Evolutionary conservation across 2,329 filamentous ascomycete genomes (phyloP).

Genomic region (Purpureocillium takamizusanense): DNA sequence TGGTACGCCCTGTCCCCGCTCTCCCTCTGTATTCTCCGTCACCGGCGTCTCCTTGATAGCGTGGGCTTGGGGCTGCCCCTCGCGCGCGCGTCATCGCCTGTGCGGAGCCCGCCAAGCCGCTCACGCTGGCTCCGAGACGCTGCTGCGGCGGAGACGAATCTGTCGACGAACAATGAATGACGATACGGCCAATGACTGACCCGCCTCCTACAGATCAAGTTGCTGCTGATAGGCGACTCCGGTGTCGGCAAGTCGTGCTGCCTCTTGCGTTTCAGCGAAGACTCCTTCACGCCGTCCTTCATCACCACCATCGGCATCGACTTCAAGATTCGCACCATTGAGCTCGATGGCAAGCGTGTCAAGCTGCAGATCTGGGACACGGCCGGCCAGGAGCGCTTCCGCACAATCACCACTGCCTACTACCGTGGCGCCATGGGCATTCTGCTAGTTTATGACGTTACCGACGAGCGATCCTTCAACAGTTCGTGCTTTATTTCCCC

Average conservation of each 20-base stretch:
- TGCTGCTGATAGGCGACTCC: slow-evolving; percentile 92
- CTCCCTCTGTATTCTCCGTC: slow-evolving; percentile 5
- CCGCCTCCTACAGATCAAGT: slow-evolving; percentile 65
- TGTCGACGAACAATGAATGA: background rate
- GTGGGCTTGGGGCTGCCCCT: too few species aligned
- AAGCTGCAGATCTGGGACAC: slow-evolving; percentile 99
- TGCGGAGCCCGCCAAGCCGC: background rate
- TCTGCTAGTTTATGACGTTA: slow-evolving; percentile 95
- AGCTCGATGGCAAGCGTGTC: slow-evolving; percentile 95
- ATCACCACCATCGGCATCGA: slow-evolving; percentile 99
- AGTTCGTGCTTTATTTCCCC: slow-evolving; percentile 47
- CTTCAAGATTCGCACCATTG: slow-evolving; percentile 99
- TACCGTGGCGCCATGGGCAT: slow-evolving; percentile 99
- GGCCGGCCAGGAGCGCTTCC: slow-evolving; percentile 94
- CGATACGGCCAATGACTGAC: background rate
- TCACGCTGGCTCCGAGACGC: background rate
- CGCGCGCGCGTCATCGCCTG: too few species aligned
- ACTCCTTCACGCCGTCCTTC: slow-evolving; percentile 95
- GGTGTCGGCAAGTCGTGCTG: slow-evolving; percentile 97
- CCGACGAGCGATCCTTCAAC: slow-evolving; percentile 90
- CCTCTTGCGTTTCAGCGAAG: slow-evolving; percentile 91
- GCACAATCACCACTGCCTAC: slow-evolving; percentile 97
- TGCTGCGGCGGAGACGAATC: background rate
- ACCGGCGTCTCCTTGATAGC: too few species aligned
- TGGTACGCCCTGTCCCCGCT: slow-evolving; percentile 51